Evolutionary conservation across 2,329 filamentous ascomycete species (phyloP).

Genomic region (Exophiala sideris): DNA sequence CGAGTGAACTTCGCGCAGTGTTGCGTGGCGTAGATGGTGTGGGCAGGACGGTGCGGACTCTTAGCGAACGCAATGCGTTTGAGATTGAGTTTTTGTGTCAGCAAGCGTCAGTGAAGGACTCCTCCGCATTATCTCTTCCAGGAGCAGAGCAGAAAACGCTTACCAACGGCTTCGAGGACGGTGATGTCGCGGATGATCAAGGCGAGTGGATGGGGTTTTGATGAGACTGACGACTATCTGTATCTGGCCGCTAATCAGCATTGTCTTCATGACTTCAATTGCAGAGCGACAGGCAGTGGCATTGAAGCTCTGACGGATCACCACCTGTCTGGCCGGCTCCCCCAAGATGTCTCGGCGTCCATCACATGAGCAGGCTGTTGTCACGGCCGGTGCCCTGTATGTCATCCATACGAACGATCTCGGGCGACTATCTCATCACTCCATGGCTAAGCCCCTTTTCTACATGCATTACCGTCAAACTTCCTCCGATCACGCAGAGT

Average conservation of each 20-base stretch:
- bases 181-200: constrained; percentile 13
- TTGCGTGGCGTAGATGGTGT: constrained; percentile 71
- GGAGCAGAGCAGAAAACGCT: not conserved
- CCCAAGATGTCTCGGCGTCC: too few species aligned
- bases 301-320: too few species aligned
- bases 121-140: not conserved
- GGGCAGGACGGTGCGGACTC: constrained; percentile 43
- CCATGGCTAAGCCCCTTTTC: too few species aligned
- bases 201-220: constrained; percentile 27
- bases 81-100: constrained; percentile 29
- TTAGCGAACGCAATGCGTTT: constrained; percentile 33
- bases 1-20: constrained; percentile 79
- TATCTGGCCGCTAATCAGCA: too few species aligned
- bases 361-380: too few species aligned
- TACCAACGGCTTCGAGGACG: constrained; percentile 3
- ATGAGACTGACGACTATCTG: constrained; percentile 3
- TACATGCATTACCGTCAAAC: too few species aligned
- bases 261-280: too few species aligned
- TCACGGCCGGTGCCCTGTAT: too few species aligned
- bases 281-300: not conserved
- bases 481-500: too few species aligned
- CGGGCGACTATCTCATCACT: too few species aligned
- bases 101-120: constrained; percentile 6
- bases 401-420: too few species aligned
- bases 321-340: too few species aligned